These are phyloP conservation scores for Porphyridium purpureum DNA, from an alignment of 23 red algal genomes.

Conservation along the genomic window DNA sequence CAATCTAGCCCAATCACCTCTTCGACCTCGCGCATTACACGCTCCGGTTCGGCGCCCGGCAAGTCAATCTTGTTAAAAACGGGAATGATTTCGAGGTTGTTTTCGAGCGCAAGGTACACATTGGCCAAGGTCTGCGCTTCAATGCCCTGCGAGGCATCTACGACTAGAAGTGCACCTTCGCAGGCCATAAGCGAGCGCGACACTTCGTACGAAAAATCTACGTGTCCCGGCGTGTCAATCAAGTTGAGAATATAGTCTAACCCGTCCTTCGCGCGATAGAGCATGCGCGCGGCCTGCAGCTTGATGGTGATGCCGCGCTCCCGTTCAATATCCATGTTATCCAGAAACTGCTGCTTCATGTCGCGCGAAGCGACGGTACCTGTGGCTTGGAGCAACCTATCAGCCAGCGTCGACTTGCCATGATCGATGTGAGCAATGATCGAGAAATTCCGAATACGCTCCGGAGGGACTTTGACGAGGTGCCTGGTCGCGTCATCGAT, in stretches of 20 bases:
- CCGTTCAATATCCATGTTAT: slow-evolving; percentile 61
- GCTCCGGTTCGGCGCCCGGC: slow-evolving; percentile 37
- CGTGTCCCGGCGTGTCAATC: slow-evolving; percentile 86
- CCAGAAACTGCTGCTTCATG: slow-evolving; percentile 46
- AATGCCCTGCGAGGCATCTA: slow-evolving; percentile 70
- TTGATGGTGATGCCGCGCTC: slow-evolving; percentile 90
- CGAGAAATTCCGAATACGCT: slow-evolving; percentile 13
- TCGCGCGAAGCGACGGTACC: slow-evolving; percentile 33
- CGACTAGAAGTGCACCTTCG: slow-evolving; percentile 58
- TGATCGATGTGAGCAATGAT: slow-evolving; percentile 39
- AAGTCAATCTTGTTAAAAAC: slow-evolving; percentile 94
- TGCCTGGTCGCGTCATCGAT: too few relatives aligned
- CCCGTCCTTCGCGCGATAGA: slow-evolving; percentile 3
- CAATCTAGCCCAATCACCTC: slow-evolving; percentile 40
- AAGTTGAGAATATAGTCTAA: slow-evolving; percentile 31
- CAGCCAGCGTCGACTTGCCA: slow-evolving; percentile 27
- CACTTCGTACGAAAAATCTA: slow-evolving; percentile 82
- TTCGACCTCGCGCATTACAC: slow-evolving; percentile 20
- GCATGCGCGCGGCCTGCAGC: slow-evolving; percentile 52
- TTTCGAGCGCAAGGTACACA: slow-evolving; percentile 37
- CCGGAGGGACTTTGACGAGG: slow-evolving; percentile 3
- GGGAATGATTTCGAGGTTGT: slow-evolving; percentile 40
- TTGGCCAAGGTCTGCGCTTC: slow-evolving; percentile 82
- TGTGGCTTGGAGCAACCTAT: slow-evolving; percentile 17
- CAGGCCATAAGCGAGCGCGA: slow-evolving; percentile 46